These are phyloP conservation scores for Pulicaria dysenterica DNA, from an alignment of 129 eudicot genomes.

Conservation along the genomic window DNA sequence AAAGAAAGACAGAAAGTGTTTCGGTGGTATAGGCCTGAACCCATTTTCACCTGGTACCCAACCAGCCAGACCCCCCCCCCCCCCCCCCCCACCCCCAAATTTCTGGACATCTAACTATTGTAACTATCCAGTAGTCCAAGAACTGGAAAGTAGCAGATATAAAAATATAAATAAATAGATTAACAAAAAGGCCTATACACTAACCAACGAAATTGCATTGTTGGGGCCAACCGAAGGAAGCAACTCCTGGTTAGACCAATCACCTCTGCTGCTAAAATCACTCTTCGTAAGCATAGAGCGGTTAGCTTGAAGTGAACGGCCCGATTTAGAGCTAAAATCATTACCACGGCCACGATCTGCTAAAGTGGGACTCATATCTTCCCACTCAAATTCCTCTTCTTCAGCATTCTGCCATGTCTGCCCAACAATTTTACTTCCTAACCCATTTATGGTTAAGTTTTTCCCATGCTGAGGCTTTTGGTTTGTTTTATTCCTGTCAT, in stretches of 20 bases:
- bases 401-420: slow-evolving; percentile 86
- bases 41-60: neutral
- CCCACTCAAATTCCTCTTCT: slow-evolving; percentile 98
- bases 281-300: slow-evolving; percentile 36
- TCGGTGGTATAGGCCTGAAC: no score
- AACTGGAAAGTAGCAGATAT: neutral
- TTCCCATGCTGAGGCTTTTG: slow-evolving; percentile 37
- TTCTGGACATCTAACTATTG: neutral
- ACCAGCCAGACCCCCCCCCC: neutral
- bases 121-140: neutral
- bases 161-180: neutral
- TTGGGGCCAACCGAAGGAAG: slow-evolving; percentile 35
- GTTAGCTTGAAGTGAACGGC: slow-evolving; percentile 42
- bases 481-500: slow-evolving; percentile 58
- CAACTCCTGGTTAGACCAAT: slow-evolving; percentile 47
- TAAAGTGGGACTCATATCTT: slow-evolving; percentile 79
- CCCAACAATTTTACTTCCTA: slow-evolving; percentile 36
- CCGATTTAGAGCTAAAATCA: slow-evolving; percentile 37
- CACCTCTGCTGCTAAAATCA: slow-evolving; percentile 47
- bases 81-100: no score
- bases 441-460: slow-evolving; percentile 36
- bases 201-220: slow-evolving; percentile 38
- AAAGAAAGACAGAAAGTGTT: slow-evolving; percentile 10
- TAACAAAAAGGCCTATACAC: slow-evolving; percentile 31
- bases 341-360: slow-evolving; percentile 41